A percentile compares a stretch with the other conserved stretches of the same genome.
phyloP scores from a whole-genome alignment of 2,329 filamentous ascomycete genomes.

The Talaromyces sp. region DNA sequence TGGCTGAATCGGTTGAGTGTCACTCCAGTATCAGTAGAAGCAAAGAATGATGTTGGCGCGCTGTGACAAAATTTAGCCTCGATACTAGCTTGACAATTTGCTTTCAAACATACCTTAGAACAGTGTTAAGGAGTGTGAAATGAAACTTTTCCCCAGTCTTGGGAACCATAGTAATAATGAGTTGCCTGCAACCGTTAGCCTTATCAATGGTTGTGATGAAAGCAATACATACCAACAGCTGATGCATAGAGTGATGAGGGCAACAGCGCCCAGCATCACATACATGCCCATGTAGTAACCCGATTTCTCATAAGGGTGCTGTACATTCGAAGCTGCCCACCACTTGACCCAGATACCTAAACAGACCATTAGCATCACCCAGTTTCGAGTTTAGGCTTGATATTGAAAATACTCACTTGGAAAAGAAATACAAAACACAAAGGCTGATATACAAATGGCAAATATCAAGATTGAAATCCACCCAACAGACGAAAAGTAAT shows the following conservation, averaged over 20 bases:
- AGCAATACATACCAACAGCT: slow-evolving; percentile 29
- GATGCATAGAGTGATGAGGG: slow-evolving; percentile 31
- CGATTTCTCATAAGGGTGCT: slow-evolving; percentile 27
- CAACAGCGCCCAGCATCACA: slow-evolving; percentile 34
- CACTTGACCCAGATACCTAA: slow-evolving; percentile 38
- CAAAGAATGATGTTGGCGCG: slow-evolving; percentile 42
- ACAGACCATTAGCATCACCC: not conserved
- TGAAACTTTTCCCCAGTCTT: slow-evolving; percentile 50
- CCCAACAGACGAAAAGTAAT: slow-evolving; percentile 36
- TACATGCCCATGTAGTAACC: slow-evolving; percentile 38
- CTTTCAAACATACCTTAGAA: slow-evolving; percentile 34
- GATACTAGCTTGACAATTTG: not conserved
- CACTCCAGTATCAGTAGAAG: slow-evolving; percentile 36
- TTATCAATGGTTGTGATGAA: not conserved
- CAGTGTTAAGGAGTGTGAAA: slow-evolving; percentile 43
- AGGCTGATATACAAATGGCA: slow-evolving; percentile 32
- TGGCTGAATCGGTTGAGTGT: slow-evolving; percentile 44
- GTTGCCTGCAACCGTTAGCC: slow-evolving; percentile 30
- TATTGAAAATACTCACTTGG: slow-evolving; percentile 24
- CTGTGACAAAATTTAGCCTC: slow-evolving; percentile 16
- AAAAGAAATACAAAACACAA: slow-evolving; percentile 39
- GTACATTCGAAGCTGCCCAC: slow-evolving; percentile 37
- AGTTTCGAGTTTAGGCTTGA: not conserved
- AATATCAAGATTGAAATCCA: slow-evolving; percentile 32
- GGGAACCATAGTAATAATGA: slow-evolving; percentile 52